These are phyloP conservation scores for Leptographium galeiforme DNA, from an alignment of 2,329 filamentous ascomycete species.

Conservation along the genomic window DNA sequence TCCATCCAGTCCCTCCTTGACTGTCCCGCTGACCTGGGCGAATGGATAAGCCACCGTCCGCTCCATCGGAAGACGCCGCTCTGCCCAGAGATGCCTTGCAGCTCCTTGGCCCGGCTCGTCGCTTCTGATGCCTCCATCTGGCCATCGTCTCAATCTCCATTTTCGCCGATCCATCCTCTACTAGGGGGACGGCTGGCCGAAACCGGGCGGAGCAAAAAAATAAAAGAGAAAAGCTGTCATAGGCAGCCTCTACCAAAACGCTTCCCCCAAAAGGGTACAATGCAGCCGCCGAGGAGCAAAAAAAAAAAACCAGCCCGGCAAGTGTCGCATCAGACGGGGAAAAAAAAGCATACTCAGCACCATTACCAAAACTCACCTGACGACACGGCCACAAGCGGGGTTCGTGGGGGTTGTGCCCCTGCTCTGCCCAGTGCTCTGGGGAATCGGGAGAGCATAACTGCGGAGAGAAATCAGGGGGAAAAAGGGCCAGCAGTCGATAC, in stretches of 20 bases:
- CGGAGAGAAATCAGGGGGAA: neutral
- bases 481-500: neutral
- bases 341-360: neutral
- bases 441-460: slow-evolving; percentile 1
- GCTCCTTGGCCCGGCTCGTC: neutral
- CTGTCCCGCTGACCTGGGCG: neutral
- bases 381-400: slow-evolving; percentile 10
- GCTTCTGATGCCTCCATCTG: neutral
- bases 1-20: neutral
- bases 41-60: neutral
- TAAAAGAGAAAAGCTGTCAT: neutral
- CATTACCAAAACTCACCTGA: slow-evolving; percentile 8
- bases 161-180: neutral
- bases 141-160: neutral
- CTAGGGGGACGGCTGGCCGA: neutral
- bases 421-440: neutral
- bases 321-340: neutral
- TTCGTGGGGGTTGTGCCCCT: slow-evolving; percentile 6
- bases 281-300: neutral
- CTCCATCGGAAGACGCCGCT: neutral
- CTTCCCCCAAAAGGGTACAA: neutral
- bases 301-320: neutral
- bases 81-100: neutral
- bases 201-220: neutral
- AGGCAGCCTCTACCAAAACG: neutral